A percentile compares a stretch with the other conserved stretches of the same genome.
These are phyloP conservation scores for Antarctomyces pellizariae DNA, from an alignment of 495 filamentous ascomycete species.

Conservation along the genomic window DNA sequence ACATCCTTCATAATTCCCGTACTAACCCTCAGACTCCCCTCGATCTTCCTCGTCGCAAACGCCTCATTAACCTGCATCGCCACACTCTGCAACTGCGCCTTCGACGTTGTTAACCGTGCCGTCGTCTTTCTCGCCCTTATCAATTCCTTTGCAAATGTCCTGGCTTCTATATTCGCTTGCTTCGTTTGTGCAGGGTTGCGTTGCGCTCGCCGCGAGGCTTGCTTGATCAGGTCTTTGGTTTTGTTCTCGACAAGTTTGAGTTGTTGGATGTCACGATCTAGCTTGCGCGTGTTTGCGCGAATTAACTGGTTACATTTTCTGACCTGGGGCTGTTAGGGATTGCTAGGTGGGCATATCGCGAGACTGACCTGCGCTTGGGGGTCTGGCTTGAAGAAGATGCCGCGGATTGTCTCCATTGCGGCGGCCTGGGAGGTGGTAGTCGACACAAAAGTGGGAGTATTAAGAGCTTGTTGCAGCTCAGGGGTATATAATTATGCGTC, in stretches of 20 bases:
- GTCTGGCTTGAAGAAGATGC: conserved; percentile 79
- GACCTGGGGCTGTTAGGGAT: conserved; percentile 29
- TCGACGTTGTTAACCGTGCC: conserved; percentile 52
- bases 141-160: conserved; percentile 72
- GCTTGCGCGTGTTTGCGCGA: conserved; percentile 73
- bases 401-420: conserved; percentile 67
- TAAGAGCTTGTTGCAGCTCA: background rate
- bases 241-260: conserved; percentile 58
- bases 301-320: conserved; percentile 90
- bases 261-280: conserved; percentile 73
- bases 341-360: conserved; percentile 2
- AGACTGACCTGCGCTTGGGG: conserved; percentile 60
- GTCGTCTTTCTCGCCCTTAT: conserved; percentile 58
- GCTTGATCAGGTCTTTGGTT: conserved; percentile 64
- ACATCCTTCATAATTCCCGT: conserved; percentile 96
- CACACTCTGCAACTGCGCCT: conserved; percentile 81
- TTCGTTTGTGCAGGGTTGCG: conserved; percentile 48
- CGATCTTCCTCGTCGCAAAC: conserved; percentile 87
- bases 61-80: conserved; percentile 97
- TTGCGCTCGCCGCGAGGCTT: conserved; percentile 54
- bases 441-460: background rate
- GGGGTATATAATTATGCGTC: no score
- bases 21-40: conserved; percentile 67
- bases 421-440: conserved; percentile 3
- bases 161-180: conserved; percentile 55